Percentiles rank a stretch among this genome's conserved stretches.
These are phyloP conservation scores for Aphanomyces cochlioides DNA, from an alignment of 352 stramenopile species.

Conservation along the genomic window DNA sequence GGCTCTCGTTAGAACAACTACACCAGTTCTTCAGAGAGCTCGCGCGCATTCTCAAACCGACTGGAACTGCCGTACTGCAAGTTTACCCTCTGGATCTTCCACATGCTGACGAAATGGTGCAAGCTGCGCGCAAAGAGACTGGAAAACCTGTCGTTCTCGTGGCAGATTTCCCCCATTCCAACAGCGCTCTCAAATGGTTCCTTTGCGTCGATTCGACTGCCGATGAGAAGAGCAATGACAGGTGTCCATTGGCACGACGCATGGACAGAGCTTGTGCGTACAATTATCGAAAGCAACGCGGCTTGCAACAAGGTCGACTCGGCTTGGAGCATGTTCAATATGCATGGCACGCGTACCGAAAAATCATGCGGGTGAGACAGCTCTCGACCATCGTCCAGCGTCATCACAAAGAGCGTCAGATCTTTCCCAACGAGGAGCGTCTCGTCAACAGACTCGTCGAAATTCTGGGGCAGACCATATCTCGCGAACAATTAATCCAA, in stretches of 20 bases:
- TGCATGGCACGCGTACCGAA: conserved; percentile 23
- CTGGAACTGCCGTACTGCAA: conserved; percentile 53
- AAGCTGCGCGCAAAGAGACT: conserved; percentile 41
- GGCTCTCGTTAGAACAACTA: conserved; percentile 57
- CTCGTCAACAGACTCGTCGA: conserved; percentile 6
- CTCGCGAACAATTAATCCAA: not conserved
- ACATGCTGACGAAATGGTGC: conserved; percentile 62
- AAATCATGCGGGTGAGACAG: not conserved
- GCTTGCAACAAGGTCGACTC: not conserved
- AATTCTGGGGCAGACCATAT: not conserved
- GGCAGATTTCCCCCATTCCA: conserved; percentile 64
- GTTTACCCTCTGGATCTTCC: conserved; percentile 54
- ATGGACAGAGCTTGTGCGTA: conserved; percentile 22
- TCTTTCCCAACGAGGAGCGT: conserved; percentile 23
- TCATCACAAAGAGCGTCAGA: conserved; percentile 16
- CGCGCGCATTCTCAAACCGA: conserved; percentile 22
- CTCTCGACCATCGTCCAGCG: not conserved
- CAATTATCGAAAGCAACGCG: not conserved
- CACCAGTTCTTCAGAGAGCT: conserved; percentile 59
- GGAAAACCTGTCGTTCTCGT: conserved; percentile 57
- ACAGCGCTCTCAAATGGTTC: conserved; percentile 74
- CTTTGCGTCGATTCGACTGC: conserved; percentile 36
- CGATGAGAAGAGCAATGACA: conserved; percentile 2
- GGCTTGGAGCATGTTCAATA: conserved; percentile 20
- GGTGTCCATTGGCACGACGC: conserved; percentile 11